Base-by-base conservation (phyloP, 805 yeast genomes). In the Cyberlindnera saturnus region DNA sequence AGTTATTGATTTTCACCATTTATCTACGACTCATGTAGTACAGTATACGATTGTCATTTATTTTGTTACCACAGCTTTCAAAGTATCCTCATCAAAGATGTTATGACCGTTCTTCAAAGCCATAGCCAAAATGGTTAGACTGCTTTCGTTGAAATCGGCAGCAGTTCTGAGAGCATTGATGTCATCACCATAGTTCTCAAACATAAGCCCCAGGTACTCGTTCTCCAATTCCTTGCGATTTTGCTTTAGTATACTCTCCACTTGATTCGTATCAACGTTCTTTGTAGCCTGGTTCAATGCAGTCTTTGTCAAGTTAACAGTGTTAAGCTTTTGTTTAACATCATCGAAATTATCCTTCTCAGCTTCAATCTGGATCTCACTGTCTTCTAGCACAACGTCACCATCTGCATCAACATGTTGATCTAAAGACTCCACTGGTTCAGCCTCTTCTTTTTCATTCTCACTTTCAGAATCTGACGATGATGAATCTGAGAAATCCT, bases 111-210 rank as follows among this genome's bases (percentile, higher is more conserved):
- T 53, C 40, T 48, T 56, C 44, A 50, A 42, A 9, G 51, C 55
- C 43, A 45, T 52, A 11, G 54, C 58, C 38, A 52, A 45, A 26
- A 49, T 47, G 13, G 51, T 49, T 44, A 82, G 66, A 23, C 86
- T 79, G 51, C 73, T 75, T 28, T 68, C 71, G 10, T 71, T 71
- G 53, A 83, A 83, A 57, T 82, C 88, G 9, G 81, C 82, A 31
- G 80, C 77, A 42, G 70, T 68, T 57, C 89, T 75, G 37, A 56
- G 38, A 17, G 41, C 34, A 41, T 51, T 47, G 20, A 57, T 45
- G 35, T 55, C 57, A 37, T 78, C 79, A 38, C 81, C 78, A 52
- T 80, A 83, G 32, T 69, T 72, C 15, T 65, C 62, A 38, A 85
- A 75, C 75, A 82, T 73, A 47, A 78, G 53, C 30, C 65, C 67